Base-by-base conservation (phyloP, 306 rosid species). In the Notholithocarpus densiflorus region DNA sequence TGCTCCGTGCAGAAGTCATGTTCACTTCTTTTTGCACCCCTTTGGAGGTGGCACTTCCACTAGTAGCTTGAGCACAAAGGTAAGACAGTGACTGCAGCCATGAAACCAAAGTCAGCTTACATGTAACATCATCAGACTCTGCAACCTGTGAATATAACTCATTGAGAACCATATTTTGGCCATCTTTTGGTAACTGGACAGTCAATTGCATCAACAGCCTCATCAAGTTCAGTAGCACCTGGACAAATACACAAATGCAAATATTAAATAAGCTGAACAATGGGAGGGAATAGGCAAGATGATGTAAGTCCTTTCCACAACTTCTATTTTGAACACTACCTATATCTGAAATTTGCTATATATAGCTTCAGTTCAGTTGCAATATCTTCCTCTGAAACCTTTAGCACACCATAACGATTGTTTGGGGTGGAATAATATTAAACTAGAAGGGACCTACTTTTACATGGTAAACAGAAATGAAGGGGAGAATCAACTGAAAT, bases 11-110 rank as follows among this genome's bases (percentile, higher is more conserved):
- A 69, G 80, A 80, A 32, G 71, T 74, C 12, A 19, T 29, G 26
- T 70, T 77, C 56, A 64, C 72, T 79, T 82, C 77, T 78, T 78
- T 72, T 81, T 64, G 75, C 77, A 51, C 79, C 61, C 70, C 81
- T 75, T 32, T 61, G 74, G 88, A 79, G 75, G 52, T 62, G 17
- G 71, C 69, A 84, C 69, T 86, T 80, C 57, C 81, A 71, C 83
- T 82, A 43, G 83, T 72, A 80, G 81, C 75, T 32, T 82, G 89
- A 56, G 86, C 75, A 85, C 97, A 90, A 77, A 94, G 85, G 84
- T 87, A 94, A 81, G 98, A 92, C 62, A 94, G 80, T 31, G 98
- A 94, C 79, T 92, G 98, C 80, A 94, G 80, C 98, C 98, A 94
- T 76, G 97, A 94, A 81, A 92, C 98, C 77, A 92, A 72, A 45